Percentiles rank a stretch among this genome's conserved stretches.
Conservation (phyloP, 306 rosid species). For the Hylodesmum podocarpum region DNA sequence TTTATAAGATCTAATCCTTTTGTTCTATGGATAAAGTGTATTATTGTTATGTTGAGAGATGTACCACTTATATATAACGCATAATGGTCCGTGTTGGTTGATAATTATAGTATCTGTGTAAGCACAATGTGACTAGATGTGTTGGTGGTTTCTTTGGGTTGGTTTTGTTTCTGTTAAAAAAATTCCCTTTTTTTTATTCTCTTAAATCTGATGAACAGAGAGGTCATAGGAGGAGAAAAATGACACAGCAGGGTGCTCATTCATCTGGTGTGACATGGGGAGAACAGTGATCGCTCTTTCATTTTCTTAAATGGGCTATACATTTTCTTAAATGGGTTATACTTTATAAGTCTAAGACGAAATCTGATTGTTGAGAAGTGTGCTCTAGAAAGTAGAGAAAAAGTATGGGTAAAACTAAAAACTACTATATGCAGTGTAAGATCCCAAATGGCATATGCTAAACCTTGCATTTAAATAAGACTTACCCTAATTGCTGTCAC, state of each 20-base stretch:
- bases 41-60: slow-evolving; percentile 9
- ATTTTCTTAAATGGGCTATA: slow-evolving; percentile 3
- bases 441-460: neutral
- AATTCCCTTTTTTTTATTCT: neutral
- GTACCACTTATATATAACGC: neutral
- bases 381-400: neutral
- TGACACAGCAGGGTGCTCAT: neutral
- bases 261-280: neutral
- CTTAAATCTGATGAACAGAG: neutral
- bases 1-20: neutral
- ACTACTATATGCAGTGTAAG: neutral
- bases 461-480: neutral
- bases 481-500: neutral
- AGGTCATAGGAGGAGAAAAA: neutral
- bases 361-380: neutral
- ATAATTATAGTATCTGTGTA: neutral
- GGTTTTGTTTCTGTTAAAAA: neutral
- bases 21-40: neutral
- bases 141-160: slow-evolving; percentile 10
- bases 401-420: slow-evolving; percentile 12
- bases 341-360: neutral
- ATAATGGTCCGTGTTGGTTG: neutral
- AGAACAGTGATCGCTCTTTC: neutral
- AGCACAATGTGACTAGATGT: neutral
- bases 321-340: neutral